A percentile compares a stretch with the other conserved stretches of the same genome.
Conservation (phyloP, 176 grass and related monocot species). For the Raddia guianensis region DNA sequence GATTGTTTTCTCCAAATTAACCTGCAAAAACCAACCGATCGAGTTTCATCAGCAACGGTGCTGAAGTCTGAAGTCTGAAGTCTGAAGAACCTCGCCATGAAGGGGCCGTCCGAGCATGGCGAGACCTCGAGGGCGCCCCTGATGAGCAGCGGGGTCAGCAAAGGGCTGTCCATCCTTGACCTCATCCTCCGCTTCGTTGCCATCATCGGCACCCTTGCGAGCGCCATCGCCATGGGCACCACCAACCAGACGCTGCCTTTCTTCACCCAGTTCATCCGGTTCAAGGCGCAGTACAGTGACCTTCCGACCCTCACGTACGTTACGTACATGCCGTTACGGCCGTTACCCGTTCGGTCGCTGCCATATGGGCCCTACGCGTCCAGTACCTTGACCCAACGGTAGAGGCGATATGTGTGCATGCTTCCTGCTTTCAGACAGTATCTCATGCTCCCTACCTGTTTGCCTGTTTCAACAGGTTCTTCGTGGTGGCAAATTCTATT, state of each 20-base stretch:
- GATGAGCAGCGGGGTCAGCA: constrained; percentile 38
- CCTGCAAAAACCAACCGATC: not conserved
- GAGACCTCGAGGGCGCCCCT: constrained; percentile 57
- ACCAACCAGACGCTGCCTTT: constrained; percentile 72
- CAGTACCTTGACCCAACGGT: too few relatives aligned
- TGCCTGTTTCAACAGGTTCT: constrained; percentile 51
- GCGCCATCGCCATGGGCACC: constrained; percentile 88
- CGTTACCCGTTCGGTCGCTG: too few relatives aligned
- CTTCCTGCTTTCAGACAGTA: not conserved
- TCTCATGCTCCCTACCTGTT: constrained; percentile 18
- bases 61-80: too few relatives aligned
- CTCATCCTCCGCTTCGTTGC: constrained; percentile 59
- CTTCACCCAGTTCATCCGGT: constrained; percentile 75
- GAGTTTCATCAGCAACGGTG: not conserved
- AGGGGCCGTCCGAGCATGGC: constrained; percentile 41
- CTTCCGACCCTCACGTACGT: constrained; percentile 65
- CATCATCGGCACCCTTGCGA: constrained; percentile 62
- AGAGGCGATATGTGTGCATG: too few relatives aligned
- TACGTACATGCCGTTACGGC: too few relatives aligned
- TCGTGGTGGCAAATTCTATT: constrained; percentile 71
- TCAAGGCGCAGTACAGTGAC: constrained; percentile 74
- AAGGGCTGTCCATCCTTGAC: constrained; percentile 59
- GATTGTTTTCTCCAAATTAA: constrained; percentile 10
- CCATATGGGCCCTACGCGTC: too few relatives aligned
- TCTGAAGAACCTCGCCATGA: constrained; percentile 31